A percentile compares a stretch with the other conserved stretches of the same genome.
Evolutionary conservation across 768 basidiomycete genomes (phyloP).

Genomic region (Pleurotus pulmonarius): DNA sequence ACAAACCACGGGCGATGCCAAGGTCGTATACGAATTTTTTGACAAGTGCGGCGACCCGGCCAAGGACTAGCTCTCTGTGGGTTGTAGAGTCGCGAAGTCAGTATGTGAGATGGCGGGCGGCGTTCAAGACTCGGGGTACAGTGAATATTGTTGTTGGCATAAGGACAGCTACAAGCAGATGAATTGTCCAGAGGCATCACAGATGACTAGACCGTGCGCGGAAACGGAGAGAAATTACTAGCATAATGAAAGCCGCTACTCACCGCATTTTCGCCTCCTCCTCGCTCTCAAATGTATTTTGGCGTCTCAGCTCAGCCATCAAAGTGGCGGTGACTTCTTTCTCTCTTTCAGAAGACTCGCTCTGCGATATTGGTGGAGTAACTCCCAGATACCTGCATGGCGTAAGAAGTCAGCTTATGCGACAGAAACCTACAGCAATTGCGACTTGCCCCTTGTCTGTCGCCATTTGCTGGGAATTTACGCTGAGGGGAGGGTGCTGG

Average conservation of each 20-base stretch:
- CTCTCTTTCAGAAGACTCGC: slow-evolving; percentile 72
- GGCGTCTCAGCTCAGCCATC: slow-evolving; percentile 85
- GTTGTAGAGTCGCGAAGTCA: slow-evolving; percentile 4
- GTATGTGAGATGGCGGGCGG: neutral
- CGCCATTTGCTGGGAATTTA: slow-evolving; percentile 26
- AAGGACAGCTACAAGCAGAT: neutral
- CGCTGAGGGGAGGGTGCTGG: neutral
- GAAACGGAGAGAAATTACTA: neutral
- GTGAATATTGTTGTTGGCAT: neutral
- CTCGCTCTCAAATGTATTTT: slow-evolving; percentile 87
- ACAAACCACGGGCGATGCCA: slow-evolving; percentile 74
- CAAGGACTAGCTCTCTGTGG: slow-evolving; percentile 87
- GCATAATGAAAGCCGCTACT: slow-evolving; percentile 22
- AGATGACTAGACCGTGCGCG: neutral
- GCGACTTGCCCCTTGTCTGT: slow-evolving; percentile 35
- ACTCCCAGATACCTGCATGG: slow-evolving; percentile 68
- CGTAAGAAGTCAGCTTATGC: neutral
- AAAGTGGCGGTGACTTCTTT: slow-evolving; percentile 80
- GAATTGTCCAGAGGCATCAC: neutral
- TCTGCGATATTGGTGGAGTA: slow-evolving; percentile 79
- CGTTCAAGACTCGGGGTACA: neutral
- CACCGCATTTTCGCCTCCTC: slow-evolving; percentile 88
- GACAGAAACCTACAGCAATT: neutral
- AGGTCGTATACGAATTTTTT: slow-evolving; percentile 90
- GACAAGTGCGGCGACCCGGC: slow-evolving; percentile 82